Base-by-base conservation (phyloP, 345 rosid genomes). In the Acer campestre region DNA sequence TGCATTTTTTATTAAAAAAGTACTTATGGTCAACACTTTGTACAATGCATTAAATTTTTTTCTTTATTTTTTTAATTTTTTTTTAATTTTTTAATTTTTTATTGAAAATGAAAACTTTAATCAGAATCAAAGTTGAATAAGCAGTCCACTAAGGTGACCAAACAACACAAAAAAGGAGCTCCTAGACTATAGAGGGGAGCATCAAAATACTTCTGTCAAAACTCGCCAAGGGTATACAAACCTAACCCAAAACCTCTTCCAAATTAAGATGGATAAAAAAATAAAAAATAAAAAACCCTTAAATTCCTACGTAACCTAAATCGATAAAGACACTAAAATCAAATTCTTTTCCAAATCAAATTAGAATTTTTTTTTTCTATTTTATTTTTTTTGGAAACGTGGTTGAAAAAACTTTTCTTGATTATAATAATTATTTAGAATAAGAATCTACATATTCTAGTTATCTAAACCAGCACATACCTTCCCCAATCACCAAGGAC, bases 401-500 rank as follows among this genome's bases (percentile, higher is more conserved):
- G 62, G 23, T 58, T 58, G 20, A 58, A 58, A 56, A 55, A 58
- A n/a, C 38, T 58, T 17, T 20, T 20, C 20, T 58, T 20, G 9
- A 8, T 20, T 7, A 51, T 10, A n/a, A 10, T 25, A 63, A 9
- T 46, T 6, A 48, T 17, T 62, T 29, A 27, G 25, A 38, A 44
- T 64, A 29, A 48, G 11, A 20, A 20, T 58, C n/a, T 20, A 5
- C 20, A 58, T 58, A 58, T 58, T 4, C 55, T 58, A 17, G 62
- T 58, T n/a, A 18, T 23, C 25, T 22, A 73, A 61, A 61, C 38
- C 44, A 55, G 69, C 14, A 55, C 61, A 6, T 79, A 95, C 98
- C 97, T 95, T 76, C 99, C 99, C 97, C 98, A 93, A 71, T 95
- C 99, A 53, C 99, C 98, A 71, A 95, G 81, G 83, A 89, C 80